phyloP scores from a whole-genome alignment of 1,284 basidiomycete genomes.

The Pseudozyma thailandica region DNA sequence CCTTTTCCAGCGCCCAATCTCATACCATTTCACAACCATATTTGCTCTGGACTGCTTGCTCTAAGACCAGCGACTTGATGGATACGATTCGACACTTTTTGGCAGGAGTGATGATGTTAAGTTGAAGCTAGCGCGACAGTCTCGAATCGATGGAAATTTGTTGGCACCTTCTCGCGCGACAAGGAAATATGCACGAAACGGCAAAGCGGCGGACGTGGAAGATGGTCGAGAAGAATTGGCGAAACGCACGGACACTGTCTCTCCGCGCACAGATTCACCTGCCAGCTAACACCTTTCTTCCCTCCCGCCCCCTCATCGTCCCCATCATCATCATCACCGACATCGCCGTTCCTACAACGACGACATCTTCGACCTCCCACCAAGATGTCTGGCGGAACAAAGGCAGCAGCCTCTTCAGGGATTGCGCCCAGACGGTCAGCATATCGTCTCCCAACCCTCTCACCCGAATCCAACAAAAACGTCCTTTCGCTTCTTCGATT shows the following conservation, averaged over 20 bases:
- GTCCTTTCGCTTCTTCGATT: conserved; percentile 60
- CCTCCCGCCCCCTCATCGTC: background rate
- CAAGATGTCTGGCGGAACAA: conserved; percentile 29
- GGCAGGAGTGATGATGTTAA: too few relatives aligned
- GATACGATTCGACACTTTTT: too few relatives aligned
- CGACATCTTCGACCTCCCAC: background rate
- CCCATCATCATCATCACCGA: conserved; percentile 1
- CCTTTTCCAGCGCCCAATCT: too few relatives aligned
- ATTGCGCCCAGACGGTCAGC: conserved; percentile 24
- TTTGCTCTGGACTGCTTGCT: too few relatives aligned
- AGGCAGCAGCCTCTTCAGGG: conserved; percentile 9
- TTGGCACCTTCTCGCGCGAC: background rate
- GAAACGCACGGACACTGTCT: background rate
- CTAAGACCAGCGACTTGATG: too few relatives aligned
- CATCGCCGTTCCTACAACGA: background rate
- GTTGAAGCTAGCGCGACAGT: too few relatives aligned
- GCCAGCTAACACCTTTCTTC: background rate
- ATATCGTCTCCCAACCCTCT: conserved; percentile 45
- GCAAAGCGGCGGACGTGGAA: background rate
- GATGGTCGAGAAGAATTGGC: background rate
- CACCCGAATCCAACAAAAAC: conserved; percentile 52
- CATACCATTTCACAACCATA: too few relatives aligned
- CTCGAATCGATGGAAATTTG: background rate
- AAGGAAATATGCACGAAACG: background rate
- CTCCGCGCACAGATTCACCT: too few relatives aligned